phyloP scores from a whole-genome alignment of 768 basidiomycete genomes.

The Plicaturopsis crispa region DNA sequence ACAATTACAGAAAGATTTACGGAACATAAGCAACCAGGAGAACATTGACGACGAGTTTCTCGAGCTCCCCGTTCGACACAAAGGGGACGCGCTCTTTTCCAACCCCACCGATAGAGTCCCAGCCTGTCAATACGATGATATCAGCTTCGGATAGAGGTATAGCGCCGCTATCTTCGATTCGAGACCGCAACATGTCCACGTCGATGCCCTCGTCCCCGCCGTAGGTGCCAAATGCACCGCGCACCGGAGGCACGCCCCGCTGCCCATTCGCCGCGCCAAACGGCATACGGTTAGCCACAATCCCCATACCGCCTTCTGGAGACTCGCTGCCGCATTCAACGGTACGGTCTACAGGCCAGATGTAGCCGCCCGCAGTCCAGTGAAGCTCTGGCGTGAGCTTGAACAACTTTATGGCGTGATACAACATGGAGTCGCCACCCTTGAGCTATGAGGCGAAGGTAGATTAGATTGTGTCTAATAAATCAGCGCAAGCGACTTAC shows the following conservation, averaged over 20 bases:
- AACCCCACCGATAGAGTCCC: constrained; percentile 32
- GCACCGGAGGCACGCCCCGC: constrained; percentile 27
- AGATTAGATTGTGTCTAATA: no score
- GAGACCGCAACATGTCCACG: constrained; percentile 31
- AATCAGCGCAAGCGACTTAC: no score
- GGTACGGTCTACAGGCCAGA: constrained; percentile 69
- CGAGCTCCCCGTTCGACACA: constrained; percentile 55
- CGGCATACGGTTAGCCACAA: constrained; percentile 7
- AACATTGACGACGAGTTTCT: constrained; percentile 73
- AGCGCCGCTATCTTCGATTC: constrained; percentile 65
- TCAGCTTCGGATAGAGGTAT: constrained; percentile 55
- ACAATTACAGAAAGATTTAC: no score
- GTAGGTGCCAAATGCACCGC: constrained; percentile 38
- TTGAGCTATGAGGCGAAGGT: constrained; percentile 55
- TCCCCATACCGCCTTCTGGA: constrained; percentile 15
- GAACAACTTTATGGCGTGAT: constrained; percentile 70
- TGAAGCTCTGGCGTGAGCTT: constrained; percentile 69
- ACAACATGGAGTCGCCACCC: constrained; percentile 68
- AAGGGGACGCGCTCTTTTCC: constrained; percentile 68
- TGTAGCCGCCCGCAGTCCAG: constrained; percentile 77
- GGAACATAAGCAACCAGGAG: constrained; percentile 65
- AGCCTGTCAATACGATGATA: constrained; percentile 52
- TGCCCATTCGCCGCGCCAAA: constrained; percentile 13
- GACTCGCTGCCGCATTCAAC: constrained; percentile 54
- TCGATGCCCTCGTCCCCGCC: constrained; percentile 26